Evolutionary conservation across 257 asterid genomes (phyloP), one percentile per base, ranked within the genome.

Genomic region (Cinchona pubescens): DNA sequence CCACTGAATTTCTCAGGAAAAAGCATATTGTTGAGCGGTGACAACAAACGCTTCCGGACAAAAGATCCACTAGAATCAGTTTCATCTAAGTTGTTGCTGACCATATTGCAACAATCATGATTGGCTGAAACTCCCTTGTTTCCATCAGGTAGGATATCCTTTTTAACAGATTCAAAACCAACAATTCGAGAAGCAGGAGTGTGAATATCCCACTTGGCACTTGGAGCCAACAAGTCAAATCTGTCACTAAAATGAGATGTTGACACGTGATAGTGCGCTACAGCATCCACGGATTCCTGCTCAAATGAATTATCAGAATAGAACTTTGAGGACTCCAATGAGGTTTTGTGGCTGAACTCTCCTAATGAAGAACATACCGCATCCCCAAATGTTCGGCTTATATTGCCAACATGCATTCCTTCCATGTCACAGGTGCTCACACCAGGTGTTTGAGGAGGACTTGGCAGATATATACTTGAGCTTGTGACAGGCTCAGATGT

Each of bases 21-120:
- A 75, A 83, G 87, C 86, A 87, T 78, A 75, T 79, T 86, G 56
- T 83, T 87, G 83, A 90, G 53, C 38, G 97, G 94, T 66, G 97
- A 91, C 67, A 87, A 83, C 85, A 91, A 71, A 45, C 93, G 83
- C 78, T 91, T 91, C 88, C 90, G 84, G 79, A 82, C 91, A 71
- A 69, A 74, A 51, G 85, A 80, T 78, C 88, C 87, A 76, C 81
- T 74, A 51, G 78, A 37, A 64, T 81, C 92, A 19, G 78, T 76
- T 70, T 76, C 87, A 81, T 79, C 81, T 56, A 51, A 48, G 65
- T 74, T 61, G 45, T 75, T 58, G 55, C 51, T 60, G 56, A 75
- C 79, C 72, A 80, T 63, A 64, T 75, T 55, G 75, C 85, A 56
- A 46, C 29, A 77, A 68, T 23, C 68, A 75, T 59, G 42, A 76